Evolutionary conservation across 768 basidiomycete genomes (phyloP), one percentile per base, ranked within the genome.

Genomic region (Solioccasus polychromus): DNA sequence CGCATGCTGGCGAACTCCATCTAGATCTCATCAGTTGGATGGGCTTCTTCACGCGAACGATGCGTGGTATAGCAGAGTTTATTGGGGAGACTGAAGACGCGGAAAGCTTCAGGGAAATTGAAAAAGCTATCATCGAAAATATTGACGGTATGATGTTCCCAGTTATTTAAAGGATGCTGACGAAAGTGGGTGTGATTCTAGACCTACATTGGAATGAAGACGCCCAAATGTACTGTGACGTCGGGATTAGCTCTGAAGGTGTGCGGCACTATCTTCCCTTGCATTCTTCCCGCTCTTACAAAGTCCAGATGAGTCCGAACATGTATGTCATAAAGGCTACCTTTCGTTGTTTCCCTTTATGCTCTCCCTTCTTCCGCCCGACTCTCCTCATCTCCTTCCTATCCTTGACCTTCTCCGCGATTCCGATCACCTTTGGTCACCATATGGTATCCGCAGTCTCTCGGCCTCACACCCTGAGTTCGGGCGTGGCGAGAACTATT

Each of bases 21-120:
- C 64, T 97, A 47, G 94, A 98, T 66, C 68, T 97, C 46, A 89
- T 93, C 52, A 86, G 88, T 24, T 98, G 94, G 94, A 91, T 97
- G 83, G 94, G 80, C 4, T 96, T 92, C 73, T 98, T 97, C 68
- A 80, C 90, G 26, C 75, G 86, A 53, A 97, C 94, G 23, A 98
- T 98, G 94, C 78, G 75, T 42, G 88, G 87, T 37, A 88, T 98
- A 46, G 86, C 94, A 0, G 83, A 79, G 47, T 95, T 88, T 62
- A 71, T 95, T 14, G 92, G 87, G 2, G 87, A 95, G 65, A 70
- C 64, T n/a, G 91, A 94, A 25, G 94, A 97, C 58, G 79, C 76
- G 42, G 68, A 70, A n/a, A 84, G 84, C 23, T 98, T 85, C 57
- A 70, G 66, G 32, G 81, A 83, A 48, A 86, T 89, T 41, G 90